Conservation (phyloP, 768 basidiomycete species). For the Lentinus brumalis region DNA sequence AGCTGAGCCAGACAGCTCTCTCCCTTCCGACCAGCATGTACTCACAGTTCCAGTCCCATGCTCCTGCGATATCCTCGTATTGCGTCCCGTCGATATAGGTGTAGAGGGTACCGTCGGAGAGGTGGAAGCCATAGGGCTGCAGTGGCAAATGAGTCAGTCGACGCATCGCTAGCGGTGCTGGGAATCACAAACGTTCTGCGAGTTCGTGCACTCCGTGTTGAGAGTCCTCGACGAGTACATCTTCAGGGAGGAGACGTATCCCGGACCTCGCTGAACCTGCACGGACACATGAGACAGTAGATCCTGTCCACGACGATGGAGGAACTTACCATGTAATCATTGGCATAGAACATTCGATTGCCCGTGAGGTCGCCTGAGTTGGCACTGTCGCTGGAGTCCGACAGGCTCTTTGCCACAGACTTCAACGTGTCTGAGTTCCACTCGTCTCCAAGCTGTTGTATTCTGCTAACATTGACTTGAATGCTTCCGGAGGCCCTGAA, state of each 20-base stretch:
- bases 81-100: constrained; percentile 68
- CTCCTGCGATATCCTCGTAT: constrained; percentile 71
- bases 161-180: not conserved
- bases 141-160: not conserved
- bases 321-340: constrained; percentile 64
- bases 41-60: constrained; percentile 71
- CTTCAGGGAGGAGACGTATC: constrained; percentile 61
- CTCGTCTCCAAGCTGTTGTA: constrained; percentile 49
- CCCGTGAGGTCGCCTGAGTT: constrained; percentile 57
- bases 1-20: not conserved
- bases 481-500: constrained; percentile 58
- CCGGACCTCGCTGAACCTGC: constrained; percentile 62
- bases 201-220: constrained; percentile 69
- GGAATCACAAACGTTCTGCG: constrained; percentile 50
- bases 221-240: constrained; percentile 61
- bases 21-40: not conserved
- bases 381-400: constrained; percentile 40
- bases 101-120: constrained; percentile 64
- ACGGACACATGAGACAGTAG: not conserved
- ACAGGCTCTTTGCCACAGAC: constrained; percentile 43
- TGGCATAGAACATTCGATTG: constrained; percentile 65
- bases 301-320: not conserved
- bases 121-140: constrained; percentile 67
- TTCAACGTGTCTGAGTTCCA: constrained; percentile 50
- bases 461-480: constrained; percentile 56